phyloP scores from a whole-genome alignment of 2,329 filamentous ascomycete species.

The Chaetoscypha palmicola region DNA sequence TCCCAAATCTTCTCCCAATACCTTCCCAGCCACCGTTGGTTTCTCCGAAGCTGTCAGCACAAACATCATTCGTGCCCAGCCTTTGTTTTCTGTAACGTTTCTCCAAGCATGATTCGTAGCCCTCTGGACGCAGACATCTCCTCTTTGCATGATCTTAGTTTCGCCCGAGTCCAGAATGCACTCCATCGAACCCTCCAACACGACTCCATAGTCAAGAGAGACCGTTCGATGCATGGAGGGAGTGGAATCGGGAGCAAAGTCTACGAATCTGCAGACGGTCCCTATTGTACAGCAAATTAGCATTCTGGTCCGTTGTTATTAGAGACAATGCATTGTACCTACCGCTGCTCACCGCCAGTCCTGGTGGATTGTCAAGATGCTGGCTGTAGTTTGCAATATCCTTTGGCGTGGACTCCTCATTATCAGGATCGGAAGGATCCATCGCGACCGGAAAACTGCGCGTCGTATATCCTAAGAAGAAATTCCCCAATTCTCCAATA shows the following conservation, averaged over 20 bases:
- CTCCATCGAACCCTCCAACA: slow-evolving; percentile 36
- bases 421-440: slow-evolving; percentile 4
- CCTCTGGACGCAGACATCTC: slow-evolving; percentile 38
- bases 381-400: slow-evolving; percentile 16
- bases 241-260: slow-evolving; percentile 17
- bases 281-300: not conserved
- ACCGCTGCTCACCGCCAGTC: slow-evolving; percentile 14
- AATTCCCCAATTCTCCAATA: slow-evolving; percentile 10
- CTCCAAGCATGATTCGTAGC: slow-evolving; percentile 40
- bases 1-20: slow-evolving; percentile 4
- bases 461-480: slow-evolving; percentile 21
- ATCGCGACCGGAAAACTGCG: slow-evolving; percentile 17
- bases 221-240: slow-evolving; percentile 38
- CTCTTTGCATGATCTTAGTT: slow-evolving; percentile 33
- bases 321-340: no score
- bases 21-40: not conserved
- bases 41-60: slow-evolving; percentile 13
- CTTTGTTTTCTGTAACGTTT: slow-evolving; percentile 18
- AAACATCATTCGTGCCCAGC: slow-evolving; percentile 27
- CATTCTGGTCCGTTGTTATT: no score
- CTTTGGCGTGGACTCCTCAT: slow-evolving; percentile 6
- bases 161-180: slow-evolving; percentile 37
- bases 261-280: slow-evolving; percentile 14
- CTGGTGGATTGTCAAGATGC: slow-evolving; percentile 14
- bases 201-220: slow-evolving; percentile 37